Conservation (phyloP, 768 basidiomycete species). For the Podaxis rugospora region DNA sequence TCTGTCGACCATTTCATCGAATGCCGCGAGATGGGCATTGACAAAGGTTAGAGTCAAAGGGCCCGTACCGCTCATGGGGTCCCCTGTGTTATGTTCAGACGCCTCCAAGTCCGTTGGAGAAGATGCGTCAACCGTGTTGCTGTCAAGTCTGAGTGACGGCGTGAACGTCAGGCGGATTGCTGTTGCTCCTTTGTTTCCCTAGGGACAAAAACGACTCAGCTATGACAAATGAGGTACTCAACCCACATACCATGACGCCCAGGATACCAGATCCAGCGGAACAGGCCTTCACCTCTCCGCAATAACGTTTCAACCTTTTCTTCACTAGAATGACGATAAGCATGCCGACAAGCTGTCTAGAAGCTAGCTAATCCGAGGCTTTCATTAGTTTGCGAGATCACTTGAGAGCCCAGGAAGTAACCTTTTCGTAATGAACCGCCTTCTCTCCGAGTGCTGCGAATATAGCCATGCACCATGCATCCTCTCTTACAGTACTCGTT, state of each 20-base stretch:
- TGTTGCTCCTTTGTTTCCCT: slow-evolving; percentile 85
- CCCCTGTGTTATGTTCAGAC: not conserved
- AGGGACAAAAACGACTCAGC: not conserved
- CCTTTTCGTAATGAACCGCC: slow-evolving; percentile 62
- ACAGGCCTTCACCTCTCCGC: slow-evolving; percentile 47
- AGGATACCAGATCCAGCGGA: slow-evolving; percentile 71
- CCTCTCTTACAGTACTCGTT: slow-evolving; percentile 56
- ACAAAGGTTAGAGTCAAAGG: slow-evolving; percentile 65
- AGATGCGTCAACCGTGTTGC: slow-evolving; percentile 6
- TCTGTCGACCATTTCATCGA: slow-evolving; percentile 72
- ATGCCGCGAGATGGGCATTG: slow-evolving; percentile 80
- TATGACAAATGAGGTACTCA: not conserved
- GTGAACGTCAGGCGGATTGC: slow-evolving; percentile 60
- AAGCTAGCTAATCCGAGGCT: slow-evolving; percentile 44
- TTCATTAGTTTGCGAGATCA: not conserved
- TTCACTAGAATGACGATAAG: slow-evolving; percentile 67
- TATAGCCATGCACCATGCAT: slow-evolving; percentile 65
- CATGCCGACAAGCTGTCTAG: slow-evolving; percentile 82
- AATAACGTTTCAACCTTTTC: slow-evolving; percentile 42
- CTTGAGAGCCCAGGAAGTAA: slow-evolving; percentile 16
- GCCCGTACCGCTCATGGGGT: slow-evolving; percentile 16
- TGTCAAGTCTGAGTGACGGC: slow-evolving; percentile 26
- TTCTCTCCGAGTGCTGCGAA: slow-evolving; percentile 72
- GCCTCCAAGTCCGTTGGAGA: not conserved
- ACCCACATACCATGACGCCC: slow-evolving; percentile 62